Percentiles rank a stretch among this genome's conserved stretches.
Conservation (phyloP, 1,284 basidiomycete genomes). For the Exobasidium rhododendri region DNA sequence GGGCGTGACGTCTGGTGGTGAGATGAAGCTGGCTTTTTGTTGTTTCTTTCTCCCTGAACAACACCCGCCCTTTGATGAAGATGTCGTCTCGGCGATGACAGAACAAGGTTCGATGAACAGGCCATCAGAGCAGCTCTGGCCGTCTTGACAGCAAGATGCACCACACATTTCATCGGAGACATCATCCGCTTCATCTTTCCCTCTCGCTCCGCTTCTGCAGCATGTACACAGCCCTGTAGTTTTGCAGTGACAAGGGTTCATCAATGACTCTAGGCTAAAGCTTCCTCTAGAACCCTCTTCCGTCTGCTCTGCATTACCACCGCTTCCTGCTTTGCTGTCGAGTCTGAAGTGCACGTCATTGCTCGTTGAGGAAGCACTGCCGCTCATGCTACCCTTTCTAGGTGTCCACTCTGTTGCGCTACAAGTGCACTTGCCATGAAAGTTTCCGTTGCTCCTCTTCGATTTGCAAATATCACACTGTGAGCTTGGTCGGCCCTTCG, state of each 20-base stretch:
- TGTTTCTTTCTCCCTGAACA: not conserved
- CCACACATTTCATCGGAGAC: not conserved
- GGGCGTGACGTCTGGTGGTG: not conserved
- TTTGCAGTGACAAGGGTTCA: constrained; percentile 43
- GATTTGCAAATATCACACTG: constrained; percentile 44
- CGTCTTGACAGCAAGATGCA: not conserved
- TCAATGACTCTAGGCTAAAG: constrained; percentile 36
- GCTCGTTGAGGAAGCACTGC: too few species aligned
- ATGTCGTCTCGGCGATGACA: too few species aligned
- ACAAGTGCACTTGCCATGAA: constrained; percentile 40
- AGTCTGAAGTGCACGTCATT: too few species aligned
- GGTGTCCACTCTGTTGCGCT: not conserved
- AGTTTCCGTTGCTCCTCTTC: constrained; percentile 31
- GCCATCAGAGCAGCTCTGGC: not conserved
- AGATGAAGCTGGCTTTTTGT: not conserved
- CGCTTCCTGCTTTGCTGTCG: too few species aligned
- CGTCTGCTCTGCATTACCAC: too few species aligned
- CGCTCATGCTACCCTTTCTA: too few species aligned
- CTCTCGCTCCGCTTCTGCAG: constrained; percentile 15
- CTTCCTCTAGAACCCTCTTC: constrained; percentile 5
- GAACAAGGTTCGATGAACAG: too few species aligned
- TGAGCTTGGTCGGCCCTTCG: constrained; percentile 40
- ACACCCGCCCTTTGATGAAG: too few species aligned
- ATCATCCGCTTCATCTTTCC: not conserved
- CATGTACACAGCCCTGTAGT: constrained; percentile 26